Base-by-base conservation (phyloP, 257 asterid genomes). In the Solanum phureja region DNA sequence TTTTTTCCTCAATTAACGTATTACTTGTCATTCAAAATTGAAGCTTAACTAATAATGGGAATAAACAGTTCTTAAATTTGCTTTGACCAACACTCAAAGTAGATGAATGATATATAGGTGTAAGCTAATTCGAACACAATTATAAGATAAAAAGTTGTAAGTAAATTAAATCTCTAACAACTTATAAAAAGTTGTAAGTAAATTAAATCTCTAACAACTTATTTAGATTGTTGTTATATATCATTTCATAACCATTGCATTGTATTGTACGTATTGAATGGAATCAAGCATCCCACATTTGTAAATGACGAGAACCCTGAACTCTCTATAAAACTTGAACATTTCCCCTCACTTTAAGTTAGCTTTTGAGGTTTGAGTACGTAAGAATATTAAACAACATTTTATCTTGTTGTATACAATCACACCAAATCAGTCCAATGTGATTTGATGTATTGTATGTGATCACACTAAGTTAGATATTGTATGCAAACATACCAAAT, bases 1-100 rank as follows among this genome's bases (percentile, higher is more conserved):
- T 60, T 87, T 29, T 58, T 86, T 76, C 56, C 91, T 76, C 77
- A 66, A 88, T 89, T 87, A 27, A 68, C 85, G 88, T 90, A 64
- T 29, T 82, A 82, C 10, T 83, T 62, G 58, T 86, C 81, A 3
- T 33, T 72, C 38, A 18, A 7, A 19, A 56, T 56, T 85, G 31
- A 82, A 82, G 44, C 29, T 46, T 29, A 71, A 24, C 84, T 81
- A 49, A 82, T 82, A 27, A 77, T 44, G 66, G 69, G 7, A 29
- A 29, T 27, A 82, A 49, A 49, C 85, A 29, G 29, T 81, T 81
- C 64, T 49, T 5, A 81, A 81, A 44, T 81, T 81, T 81, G n/a
- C 18, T 46, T 44, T 49, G n/a, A 49, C 69, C 85, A 82, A 44
- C 69, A 42, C 10, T 79, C 38, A 14, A 27, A 60, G 37, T 56